These are phyloP conservation scores for Tricholoma bakamatsutake DNA, from an alignment of 768 basidiomycete species.

Conservation along the genomic window DNA sequence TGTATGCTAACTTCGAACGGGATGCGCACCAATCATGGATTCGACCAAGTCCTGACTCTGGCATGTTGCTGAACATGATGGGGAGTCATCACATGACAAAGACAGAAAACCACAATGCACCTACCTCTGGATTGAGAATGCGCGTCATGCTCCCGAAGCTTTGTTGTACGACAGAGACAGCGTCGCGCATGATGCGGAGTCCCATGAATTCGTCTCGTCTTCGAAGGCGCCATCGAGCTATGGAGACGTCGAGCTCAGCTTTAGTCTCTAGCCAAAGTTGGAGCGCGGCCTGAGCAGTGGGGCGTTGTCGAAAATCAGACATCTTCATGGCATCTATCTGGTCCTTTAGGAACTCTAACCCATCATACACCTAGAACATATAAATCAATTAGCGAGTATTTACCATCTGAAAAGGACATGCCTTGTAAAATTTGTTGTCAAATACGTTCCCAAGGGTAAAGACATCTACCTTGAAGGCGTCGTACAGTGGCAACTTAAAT, in stretches of 20 bases:
- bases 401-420: background rate
- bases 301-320: slow-evolving; percentile 17
- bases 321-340: slow-evolving; percentile 22
- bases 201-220: slow-evolving; percentile 1
- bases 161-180: background rate
- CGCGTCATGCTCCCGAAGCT: background rate
- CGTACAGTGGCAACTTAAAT: background rate
- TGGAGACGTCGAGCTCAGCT: too few relatives aligned
- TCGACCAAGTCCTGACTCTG: background rate
- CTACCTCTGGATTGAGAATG: background rate
- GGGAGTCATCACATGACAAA: background rate
- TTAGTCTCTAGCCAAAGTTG: slow-evolving; percentile 16
- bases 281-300: slow-evolving; percentile 17
- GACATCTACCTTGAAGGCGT: slow-evolving; percentile 8
- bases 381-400: background rate
- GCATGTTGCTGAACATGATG: background rate
- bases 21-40: background rate
- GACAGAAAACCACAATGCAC: background rate
- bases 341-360: slow-evolving; percentile 20
- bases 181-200: slow-evolving; percentile 1
- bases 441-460: too few relatives aligned
- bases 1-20: too few relatives aligned
- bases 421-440: slow-evolving; percentile 15
- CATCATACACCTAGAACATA: slow-evolving; percentile 17
- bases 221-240: slow-evolving; percentile 8